Evolutionary conservation across 2,329 filamentous ascomycete species (phyloP).

Genomic region (Ophiostoma triangulosporum): DNA sequence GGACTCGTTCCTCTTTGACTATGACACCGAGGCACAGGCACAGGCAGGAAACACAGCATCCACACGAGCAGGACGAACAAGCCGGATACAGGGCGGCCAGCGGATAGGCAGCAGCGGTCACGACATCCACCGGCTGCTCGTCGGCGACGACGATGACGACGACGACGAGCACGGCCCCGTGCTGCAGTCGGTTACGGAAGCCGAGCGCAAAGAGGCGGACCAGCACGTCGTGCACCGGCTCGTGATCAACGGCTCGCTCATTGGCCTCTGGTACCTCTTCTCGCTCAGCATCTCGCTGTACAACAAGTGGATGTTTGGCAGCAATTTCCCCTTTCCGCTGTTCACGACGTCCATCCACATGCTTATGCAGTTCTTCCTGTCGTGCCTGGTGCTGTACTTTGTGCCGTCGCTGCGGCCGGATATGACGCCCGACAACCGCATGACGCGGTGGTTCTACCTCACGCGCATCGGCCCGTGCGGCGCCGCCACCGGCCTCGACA

Average conservation of each 20-base stretch:
- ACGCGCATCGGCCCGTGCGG: constrained; percentile 87
- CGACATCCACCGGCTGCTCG: not conserved
- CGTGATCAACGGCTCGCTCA: constrained; percentile 64
- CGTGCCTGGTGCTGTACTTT: constrained; percentile 64
- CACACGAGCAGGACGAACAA: no score
- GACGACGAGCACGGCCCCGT: not conserved
- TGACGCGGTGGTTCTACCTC: constrained; percentile 84
- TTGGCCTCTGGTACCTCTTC: constrained; percentile 79
- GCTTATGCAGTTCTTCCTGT: constrained; percentile 79
- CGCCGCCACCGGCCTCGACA: constrained; percentile 83
- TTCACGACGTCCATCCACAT: constrained; percentile 95
- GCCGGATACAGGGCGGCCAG: constrained; percentile 58
- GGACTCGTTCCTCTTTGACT: constrained; percentile 6
- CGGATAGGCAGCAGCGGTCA: not conserved
- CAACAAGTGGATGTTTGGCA: constrained; percentile 99
- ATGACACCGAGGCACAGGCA: constrained; percentile 21
- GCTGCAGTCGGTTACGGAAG: constrained; percentile 38
- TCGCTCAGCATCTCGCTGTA: constrained; percentile 91
- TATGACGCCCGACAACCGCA: constrained; percentile 34
- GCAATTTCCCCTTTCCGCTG: constrained; percentile 84
- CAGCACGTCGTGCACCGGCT: constrained; percentile 56
- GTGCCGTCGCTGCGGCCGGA: constrained; percentile 63
- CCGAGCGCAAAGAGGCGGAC: constrained; percentile 65
- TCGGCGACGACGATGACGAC: not conserved
- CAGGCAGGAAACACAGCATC: constrained; percentile 52